Evolutionary conservation across 2,329 filamentous ascomycete genomes (phyloP), one percentile per base, ranked within the genome.

Genomic region (Cordyceps javanica): DNA sequence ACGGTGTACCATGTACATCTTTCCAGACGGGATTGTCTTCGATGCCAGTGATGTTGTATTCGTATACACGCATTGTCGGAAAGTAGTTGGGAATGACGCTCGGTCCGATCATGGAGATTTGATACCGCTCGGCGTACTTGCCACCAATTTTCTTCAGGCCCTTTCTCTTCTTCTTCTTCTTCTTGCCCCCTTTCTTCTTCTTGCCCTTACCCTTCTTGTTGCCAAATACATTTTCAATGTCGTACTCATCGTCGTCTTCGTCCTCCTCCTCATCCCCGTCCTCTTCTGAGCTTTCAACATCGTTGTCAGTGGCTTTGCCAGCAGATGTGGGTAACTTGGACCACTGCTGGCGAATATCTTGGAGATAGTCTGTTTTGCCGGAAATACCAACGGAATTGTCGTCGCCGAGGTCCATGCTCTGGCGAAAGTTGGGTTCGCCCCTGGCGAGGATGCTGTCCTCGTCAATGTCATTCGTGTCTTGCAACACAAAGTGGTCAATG

Each of bases 51-150:
- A 90, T 90, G 69, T 99, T 97, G 77, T 97, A 99, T 67, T 96
- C 90, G 62, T 93, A 78, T n/a, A 99, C 81, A n/a, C 92, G 84
- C 32, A 97, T 73, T 0, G 89, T 91, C 0, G 93, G 94, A 62
- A 92, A 94, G 71, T 91, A 96, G 68, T 94, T 97, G 7, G 93
- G 94, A 9, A 97, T 90, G 38, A 99, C 77, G 68, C 92, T 97
- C 0, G 93, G 90, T 48, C 87, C 83, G 57, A 97, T 87, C 26
- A 94, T 76, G 0, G 89, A 87, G 6, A 96, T 72, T 55, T 91
- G 87, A 70, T 91, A 99, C 54, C 91, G 83, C 72, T 99, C 91
- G 3, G 86, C 91, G 74, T 85, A 96, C 61, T 82, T 81, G 5
- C 92, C 92, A 21, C 89, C 91, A 61, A 96, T 86, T 61, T 77